Percentiles rank a stretch among this genome's conserved stretches.
phyloP scores from a whole-genome alignment of 371 early-diverging fungal species.

The Synchytrium microbalum region DNA sequence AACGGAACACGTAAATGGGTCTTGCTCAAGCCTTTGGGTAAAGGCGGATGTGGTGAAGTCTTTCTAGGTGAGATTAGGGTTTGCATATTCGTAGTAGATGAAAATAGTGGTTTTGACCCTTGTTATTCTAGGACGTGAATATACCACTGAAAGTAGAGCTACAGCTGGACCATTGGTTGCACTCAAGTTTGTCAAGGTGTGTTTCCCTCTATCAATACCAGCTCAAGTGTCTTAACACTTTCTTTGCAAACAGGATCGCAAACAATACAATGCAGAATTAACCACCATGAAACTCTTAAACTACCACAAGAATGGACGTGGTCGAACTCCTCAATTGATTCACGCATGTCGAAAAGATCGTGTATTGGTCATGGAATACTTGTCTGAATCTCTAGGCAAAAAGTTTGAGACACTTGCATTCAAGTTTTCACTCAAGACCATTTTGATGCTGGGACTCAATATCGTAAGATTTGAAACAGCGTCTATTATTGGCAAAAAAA shows the following conservation, averaged over 20 bases:
- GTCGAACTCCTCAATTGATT: slow-evolving; percentile 15
- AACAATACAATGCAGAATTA: slow-evolving; percentile 18
- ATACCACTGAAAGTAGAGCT: too few species aligned
- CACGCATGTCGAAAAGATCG: slow-evolving; percentile 2
- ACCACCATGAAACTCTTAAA: slow-evolving; percentile 18
- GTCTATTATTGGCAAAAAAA: not conserved
- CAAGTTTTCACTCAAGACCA: slow-evolving; percentile 20
- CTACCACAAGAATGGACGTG: slow-evolving; percentile 15
- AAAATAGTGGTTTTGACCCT: not conserved
- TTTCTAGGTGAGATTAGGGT: slow-evolving; percentile 11
- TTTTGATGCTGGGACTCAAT: slow-evolving; percentile 17
- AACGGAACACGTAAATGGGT: slow-evolving; percentile 15
- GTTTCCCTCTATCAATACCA: too few species aligned
- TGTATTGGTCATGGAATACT: slow-evolving; percentile 19
- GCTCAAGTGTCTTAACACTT: too few species aligned
- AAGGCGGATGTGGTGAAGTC: slow-evolving; percentile 27
- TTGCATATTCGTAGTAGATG: not conserved
- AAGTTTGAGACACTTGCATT: slow-evolving; percentile 16
- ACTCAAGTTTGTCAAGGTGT: slow-evolving; percentile 16
- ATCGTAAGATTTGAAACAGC: slow-evolving; percentile 8
- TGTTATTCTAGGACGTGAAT: too few species aligned
- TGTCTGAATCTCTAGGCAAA: slow-evolving; percentile 13
- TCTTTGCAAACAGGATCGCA: slow-evolving; percentile 10
- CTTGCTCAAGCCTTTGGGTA: slow-evolving; percentile 15
- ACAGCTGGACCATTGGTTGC: too few species aligned